A percentile compares a stretch with the other conserved stretches of the same genome.
phyloP scores from a whole-genome alignment of 2,329 filamentous ascomycete species.

The Zalaria sp. region DNA sequence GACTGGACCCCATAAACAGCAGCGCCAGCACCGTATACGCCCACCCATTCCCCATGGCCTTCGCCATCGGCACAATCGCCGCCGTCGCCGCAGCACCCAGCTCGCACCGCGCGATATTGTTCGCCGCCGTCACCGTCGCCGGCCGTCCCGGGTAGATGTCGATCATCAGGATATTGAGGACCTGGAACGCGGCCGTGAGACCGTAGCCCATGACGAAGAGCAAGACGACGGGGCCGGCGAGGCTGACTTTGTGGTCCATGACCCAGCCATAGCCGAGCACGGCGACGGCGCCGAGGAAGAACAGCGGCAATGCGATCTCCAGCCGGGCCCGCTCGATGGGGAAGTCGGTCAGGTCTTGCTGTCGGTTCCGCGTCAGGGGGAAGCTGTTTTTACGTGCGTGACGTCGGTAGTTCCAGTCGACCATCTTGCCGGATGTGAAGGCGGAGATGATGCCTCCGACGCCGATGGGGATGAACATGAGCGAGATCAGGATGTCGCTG shows the following conservation, averaged over 20 bases:
- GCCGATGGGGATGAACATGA: conserved; percentile 30
- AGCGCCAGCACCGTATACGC: conserved; percentile 24
- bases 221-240: conserved; percentile 14
- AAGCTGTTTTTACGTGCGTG: conserved; percentile 19
- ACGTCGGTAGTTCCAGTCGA: conserved; percentile 30
- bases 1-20: conserved; percentile 9
- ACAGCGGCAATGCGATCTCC: conserved; percentile 24
- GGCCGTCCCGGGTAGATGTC: conserved; percentile 28
- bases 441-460: conserved; percentile 25
- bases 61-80: conserved; percentile 23
- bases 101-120: conserved; percentile 28
- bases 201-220: conserved; percentile 18
- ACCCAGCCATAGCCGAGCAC: conserved; percentile 29
- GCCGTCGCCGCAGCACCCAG: conserved; percentile 28
- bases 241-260: conserved; percentile 16
- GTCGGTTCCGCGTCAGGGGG: conserved; percentile 18
- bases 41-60: conserved; percentile 26
- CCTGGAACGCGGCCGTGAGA: conserved; percentile 27
- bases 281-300: conserved; percentile 16
- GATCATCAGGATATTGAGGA: conserved; percentile 31
- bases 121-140: conserved; percentile 28
- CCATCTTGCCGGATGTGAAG: conserved; percentile 23
- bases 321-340: conserved; percentile 30
- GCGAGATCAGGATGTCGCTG: conserved; percentile 24
- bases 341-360: conserved; percentile 24